Evolutionary conservation across 345 rosid genomes (phyloP).

Genomic region (Camelina sativa): DNA sequence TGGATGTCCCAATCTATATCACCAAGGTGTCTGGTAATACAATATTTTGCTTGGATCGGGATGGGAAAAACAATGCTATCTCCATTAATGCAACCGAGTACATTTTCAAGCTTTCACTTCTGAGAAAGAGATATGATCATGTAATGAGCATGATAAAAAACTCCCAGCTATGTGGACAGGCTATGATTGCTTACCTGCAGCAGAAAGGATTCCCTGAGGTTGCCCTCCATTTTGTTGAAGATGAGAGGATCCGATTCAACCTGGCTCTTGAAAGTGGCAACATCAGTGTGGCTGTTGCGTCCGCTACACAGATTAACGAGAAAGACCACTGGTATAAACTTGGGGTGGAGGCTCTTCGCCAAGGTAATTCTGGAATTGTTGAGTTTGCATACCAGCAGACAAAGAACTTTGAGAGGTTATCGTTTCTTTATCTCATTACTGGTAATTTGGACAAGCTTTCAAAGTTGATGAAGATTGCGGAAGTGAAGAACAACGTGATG

Average conservation of each 20-base stretch:
- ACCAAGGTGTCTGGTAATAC: conserved; percentile 75
- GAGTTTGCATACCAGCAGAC: conserved; percentile 98
- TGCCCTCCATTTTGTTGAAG: conserved; percentile 90
- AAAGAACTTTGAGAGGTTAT: conserved; percentile 93
- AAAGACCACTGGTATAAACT: conserved; percentile 90
- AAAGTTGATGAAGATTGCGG: conserved; percentile 93
- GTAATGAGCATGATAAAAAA: conserved; percentile 90
- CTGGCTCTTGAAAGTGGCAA: conserved; percentile 95
- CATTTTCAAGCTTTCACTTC: conserved; percentile 72
- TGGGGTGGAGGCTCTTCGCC: conserved; percentile 99
- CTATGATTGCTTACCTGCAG: conserved; percentile 86
- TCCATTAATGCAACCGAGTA: conserved; percentile 79
- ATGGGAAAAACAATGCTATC: conserved; percentile 72
- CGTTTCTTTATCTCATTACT: conserved; percentile 88
- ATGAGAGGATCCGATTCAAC: conserved; percentile 81
- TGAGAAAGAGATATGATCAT: conserved; percentile 75
- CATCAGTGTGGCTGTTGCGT: conserved; percentile 92
- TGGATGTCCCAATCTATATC: conserved; percentile 83
- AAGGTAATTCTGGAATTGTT: conserved; percentile 89
- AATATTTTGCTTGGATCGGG: conserved; percentile 82
- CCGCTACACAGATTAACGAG: conserved; percentile 95
- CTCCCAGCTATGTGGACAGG: conserved; percentile 89
- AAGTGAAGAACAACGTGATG: conserved; percentile 91
- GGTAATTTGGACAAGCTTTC: conserved; percentile 86
- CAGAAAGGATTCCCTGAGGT: conserved; percentile 95